Base-by-base conservation (phyloP, 352 stramenopile species). In the Peronospora farinosa region DNA sequence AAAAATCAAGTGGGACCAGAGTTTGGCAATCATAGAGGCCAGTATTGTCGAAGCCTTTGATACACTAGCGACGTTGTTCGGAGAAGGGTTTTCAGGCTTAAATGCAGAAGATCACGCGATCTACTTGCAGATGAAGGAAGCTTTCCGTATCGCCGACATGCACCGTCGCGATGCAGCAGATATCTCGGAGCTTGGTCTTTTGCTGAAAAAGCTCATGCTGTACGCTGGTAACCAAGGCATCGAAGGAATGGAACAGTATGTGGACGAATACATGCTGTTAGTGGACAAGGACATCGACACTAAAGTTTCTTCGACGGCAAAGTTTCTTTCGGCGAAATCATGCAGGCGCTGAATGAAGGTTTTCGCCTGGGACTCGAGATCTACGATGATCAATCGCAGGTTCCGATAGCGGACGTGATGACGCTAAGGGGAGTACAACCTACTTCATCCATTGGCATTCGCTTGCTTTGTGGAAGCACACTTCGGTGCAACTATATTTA, bases 81-180 rank as follows among this genome's bases (percentile, higher is more conserved):
- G 33, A 40, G 33, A 40, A 21, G 33, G 23, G 33, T 40, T 40
- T 17, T 15, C 33, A 15, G 33, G 33, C n/a, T 40, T 13, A 21
- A 65, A 75, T 5, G 65, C 63, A 2, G 72, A 83, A 16, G 67
- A 88, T 36, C 80, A 73, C 27, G 70, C 77, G 4, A 70, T 86
- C 35, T 88, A 85, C 31, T 60, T 88, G 68, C 74, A 88, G 30
- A 85, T 88, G 74, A 86, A 86, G 40, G 74, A 88, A 32, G 77
- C 77, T 2, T 88, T 88, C 45, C 73, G 77, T 4, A 52, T 82
- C 12, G 74, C 77, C 0, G 77, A 87, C 38, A 71, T 73, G 33
- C 61, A 88, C 40, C 69, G 65, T n/a, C 68, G 64, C 31, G 77
- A 74, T 0, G 74, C 74, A 30, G 75, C 88, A 3, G 75, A 91